Evolutionary conservation across 768 basidiomycete species (phyloP).

Genomic region (Hemileccinum impolitum): DNA sequence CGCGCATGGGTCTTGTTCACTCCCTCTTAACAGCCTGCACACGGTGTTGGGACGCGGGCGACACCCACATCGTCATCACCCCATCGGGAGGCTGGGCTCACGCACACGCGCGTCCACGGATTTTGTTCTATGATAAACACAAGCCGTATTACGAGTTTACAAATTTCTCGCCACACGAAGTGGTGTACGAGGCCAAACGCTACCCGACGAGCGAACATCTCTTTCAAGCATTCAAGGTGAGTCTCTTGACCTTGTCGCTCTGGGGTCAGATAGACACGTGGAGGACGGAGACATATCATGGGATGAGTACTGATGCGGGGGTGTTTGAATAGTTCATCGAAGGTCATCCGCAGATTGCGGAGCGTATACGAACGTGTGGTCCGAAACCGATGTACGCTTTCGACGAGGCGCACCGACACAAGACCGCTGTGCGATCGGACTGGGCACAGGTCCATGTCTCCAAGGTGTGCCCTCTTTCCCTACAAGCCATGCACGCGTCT

Average conservation of each 20-base stretch:
- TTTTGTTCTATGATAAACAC: slow-evolving; percentile 63
- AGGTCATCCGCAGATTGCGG: slow-evolving; percentile 58
- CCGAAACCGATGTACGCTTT: slow-evolving; percentile 60
- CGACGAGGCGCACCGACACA: slow-evolving; percentile 65
- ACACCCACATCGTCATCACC: slow-evolving; percentile 27
- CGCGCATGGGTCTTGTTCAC: slow-evolving; percentile 18
- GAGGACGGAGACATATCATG: no score
- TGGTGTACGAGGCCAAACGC: slow-evolving; percentile 56
- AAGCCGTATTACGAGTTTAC: slow-evolving; percentile 70
- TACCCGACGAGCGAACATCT: slow-evolving; percentile 79
- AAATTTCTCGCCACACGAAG: slow-evolving; percentile 69
- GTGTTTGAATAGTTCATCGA: slow-evolving; percentile 48
- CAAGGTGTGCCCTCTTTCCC: slow-evolving; percentile 42
- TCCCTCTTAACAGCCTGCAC: slow-evolving; percentile 17
- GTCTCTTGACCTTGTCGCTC: neutral
- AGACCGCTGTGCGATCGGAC: slow-evolving; percentile 56
- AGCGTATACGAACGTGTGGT: slow-evolving; percentile 64
- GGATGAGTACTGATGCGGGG: slow-evolving; percentile 1
- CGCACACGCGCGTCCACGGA: slow-evolving; percentile 26
- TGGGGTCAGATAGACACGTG: no score
- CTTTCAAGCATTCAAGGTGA: slow-evolving; percentile 74
- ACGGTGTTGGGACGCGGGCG: slow-evolving; percentile 26
- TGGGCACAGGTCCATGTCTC: slow-evolving; percentile 66
- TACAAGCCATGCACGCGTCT: neutral
- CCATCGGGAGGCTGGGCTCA: slow-evolving; percentile 23